Percentiles rank a stretch among this genome's conserved stretches.
These are phyloP conservation scores for Aspergillus piperis DNA, from an alignment of 2,329 filamentous ascomycete species.

Conservation along the genomic window DNA sequence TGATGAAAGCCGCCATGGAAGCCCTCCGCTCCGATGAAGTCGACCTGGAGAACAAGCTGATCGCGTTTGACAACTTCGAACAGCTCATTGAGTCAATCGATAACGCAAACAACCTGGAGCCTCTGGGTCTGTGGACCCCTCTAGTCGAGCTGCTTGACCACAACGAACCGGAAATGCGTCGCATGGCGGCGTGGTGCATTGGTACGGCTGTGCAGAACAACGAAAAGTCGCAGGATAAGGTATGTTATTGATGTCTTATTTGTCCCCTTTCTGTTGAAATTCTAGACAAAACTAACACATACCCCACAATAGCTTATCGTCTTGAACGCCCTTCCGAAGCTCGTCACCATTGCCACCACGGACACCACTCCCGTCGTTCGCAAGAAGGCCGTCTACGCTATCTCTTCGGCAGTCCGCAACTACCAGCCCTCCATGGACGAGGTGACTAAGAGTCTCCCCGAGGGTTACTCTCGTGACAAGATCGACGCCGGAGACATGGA, in stretches of 20 bases:
- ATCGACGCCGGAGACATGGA: conserved; percentile 89
- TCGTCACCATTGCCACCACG: conserved; percentile 66
- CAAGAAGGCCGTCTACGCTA: conserved; percentile 84
- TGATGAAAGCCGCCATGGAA: conserved; percentile 84
- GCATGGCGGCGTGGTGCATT: conserved; percentile 90
- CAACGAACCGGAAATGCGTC: conserved; percentile 70
- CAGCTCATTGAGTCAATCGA: conserved; percentile 89
- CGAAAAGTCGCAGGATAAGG: conserved; percentile 74
- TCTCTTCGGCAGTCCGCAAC: conserved; percentile 84
- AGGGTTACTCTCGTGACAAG: conserved; percentile 59
- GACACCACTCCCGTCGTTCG: conserved; percentile 66
- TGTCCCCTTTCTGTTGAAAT: not conserved
- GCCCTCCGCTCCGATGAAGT: conserved; percentile 68
- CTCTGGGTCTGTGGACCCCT: conserved; percentile 77
- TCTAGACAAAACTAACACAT: not conserved
- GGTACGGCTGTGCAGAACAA: conserved; percentile 98
- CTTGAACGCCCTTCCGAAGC: conserved; percentile 66
- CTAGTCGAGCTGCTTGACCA: conserved; percentile 71
- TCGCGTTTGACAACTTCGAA: conserved; percentile 93
- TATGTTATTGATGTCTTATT: conserved; percentile 32
- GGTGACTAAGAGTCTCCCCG: conserved; percentile 67
- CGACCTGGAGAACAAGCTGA: conserved; percentile 72
- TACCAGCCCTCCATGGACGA: conserved; percentile 74
- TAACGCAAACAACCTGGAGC: conserved; percentile 92
- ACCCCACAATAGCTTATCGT: conserved; percentile 50